Percentiles rank a stretch among this genome's conserved stretches.
phyloP scores from a whole-genome alignment of 148 eudicot species.

The Polygonum maritimum region DNA sequence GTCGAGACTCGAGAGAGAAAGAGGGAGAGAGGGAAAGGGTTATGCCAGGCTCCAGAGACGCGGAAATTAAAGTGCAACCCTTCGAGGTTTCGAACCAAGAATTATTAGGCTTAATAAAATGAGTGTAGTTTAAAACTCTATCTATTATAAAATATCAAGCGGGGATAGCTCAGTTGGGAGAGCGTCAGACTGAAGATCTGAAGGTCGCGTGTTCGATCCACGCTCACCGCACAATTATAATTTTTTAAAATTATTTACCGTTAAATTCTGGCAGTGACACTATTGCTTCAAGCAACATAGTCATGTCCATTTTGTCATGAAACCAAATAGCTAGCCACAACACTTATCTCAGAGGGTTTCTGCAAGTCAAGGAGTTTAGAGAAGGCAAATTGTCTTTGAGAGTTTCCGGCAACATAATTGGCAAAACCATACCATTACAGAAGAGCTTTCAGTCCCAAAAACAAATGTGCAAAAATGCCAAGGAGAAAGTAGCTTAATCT shows the following conservation, averaged over 20 bases:
- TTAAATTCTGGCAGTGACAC: no score
- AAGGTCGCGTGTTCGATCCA: slow-evolving; percentile 97
- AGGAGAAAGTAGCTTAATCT: background rate
- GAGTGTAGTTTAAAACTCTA: rapidly evolving
- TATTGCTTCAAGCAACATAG: background rate
- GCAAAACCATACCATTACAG: background rate
- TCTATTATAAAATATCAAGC: background rate
- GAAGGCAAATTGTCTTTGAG: background rate
- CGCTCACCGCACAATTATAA: slow-evolving; percentile 60
- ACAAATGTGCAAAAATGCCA: background rate
- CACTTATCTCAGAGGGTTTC: background rate
- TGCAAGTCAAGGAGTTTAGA: background rate
- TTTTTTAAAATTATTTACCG: background rate
- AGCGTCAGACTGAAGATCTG: slow-evolving; percentile 50
- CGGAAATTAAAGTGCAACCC: background rate
- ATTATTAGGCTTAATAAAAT: background rate
- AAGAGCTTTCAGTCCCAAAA: background rate
- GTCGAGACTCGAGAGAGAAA: slow-evolving; percentile 5
- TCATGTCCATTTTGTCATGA: background rate
- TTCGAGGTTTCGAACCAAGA: no score
- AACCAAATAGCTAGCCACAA: background rate
- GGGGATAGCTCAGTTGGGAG: slow-evolving; percentile 35
- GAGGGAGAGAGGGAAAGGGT: slow-evolving; percentile 11
- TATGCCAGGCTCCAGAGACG: background rate
- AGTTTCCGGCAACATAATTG: background rate